Evolutionary conservation across 768 basidiomycete genomes (phyloP).

Genomic region (Pisolithus albus): DNA sequence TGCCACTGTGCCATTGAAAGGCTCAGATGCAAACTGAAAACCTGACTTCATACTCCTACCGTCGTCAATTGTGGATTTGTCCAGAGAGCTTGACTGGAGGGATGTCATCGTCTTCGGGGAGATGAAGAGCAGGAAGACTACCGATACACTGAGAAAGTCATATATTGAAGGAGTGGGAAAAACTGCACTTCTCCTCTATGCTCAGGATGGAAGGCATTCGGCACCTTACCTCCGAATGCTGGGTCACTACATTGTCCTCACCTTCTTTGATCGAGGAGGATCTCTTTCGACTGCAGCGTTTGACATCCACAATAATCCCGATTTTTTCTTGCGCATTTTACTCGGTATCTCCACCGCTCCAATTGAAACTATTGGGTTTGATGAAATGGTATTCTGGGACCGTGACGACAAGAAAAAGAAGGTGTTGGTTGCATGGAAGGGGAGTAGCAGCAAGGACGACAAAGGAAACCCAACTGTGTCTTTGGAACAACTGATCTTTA

Average conservation of each 20-base stretch:
- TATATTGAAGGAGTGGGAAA: slow-evolving; percentile 3
- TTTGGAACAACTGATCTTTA: too few relatives aligned
- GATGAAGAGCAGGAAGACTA: neutral
- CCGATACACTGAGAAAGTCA: neutral
- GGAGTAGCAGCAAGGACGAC: too few relatives aligned
- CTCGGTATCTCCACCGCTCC: neutral
- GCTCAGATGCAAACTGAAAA: too few relatives aligned
- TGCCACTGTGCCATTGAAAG: too few relatives aligned
- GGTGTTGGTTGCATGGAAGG: neutral
- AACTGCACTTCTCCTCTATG: neutral
- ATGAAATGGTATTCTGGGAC: neutral
- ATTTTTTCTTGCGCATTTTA: slow-evolving; percentile 1
- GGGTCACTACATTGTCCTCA: too few relatives aligned
- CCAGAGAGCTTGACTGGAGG: too few relatives aligned
- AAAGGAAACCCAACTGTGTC: too few relatives aligned
- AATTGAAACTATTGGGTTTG: neutral
- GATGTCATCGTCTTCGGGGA: too few relatives aligned
- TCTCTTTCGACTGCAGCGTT: too few relatives aligned
- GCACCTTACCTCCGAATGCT: neutral
- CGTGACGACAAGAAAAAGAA: neutral
- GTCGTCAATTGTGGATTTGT: too few relatives aligned
- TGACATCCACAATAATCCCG: slow-evolving; percentile 1
- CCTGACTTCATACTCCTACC: too few relatives aligned
- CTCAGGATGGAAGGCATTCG: slow-evolving; percentile 1
- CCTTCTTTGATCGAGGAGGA: too few relatives aligned